Conservation (phyloP, 2,329 filamentous ascomycete genomes). For the Penicillium fuscoglaucum region DNA sequence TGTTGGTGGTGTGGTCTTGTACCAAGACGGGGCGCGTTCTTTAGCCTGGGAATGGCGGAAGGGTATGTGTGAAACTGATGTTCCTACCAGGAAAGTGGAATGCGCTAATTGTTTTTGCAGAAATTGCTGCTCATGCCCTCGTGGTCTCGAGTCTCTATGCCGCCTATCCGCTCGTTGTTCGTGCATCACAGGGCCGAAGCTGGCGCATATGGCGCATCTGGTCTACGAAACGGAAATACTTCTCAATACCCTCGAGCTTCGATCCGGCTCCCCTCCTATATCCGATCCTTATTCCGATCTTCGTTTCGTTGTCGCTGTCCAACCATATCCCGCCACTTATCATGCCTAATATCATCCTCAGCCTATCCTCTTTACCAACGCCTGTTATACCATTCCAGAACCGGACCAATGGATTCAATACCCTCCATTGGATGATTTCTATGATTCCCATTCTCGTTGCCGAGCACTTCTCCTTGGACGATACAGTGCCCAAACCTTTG, state of each 20-base stretch:
- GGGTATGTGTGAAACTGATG: constrained; percentile 31
- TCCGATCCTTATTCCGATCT: constrained; percentile 71
- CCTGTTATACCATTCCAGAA: constrained; percentile 67
- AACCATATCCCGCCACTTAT: constrained; percentile 61
- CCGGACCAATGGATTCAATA: constrained; percentile 59
- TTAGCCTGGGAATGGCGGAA: constrained; percentile 40
- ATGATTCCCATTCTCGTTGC: constrained; percentile 65
- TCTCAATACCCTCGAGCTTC: constrained; percentile 72
- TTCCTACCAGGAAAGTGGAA: neutral
- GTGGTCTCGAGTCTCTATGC: constrained; percentile 37
- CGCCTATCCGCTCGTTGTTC: constrained; percentile 62
- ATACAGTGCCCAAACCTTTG: constrained; percentile 36
- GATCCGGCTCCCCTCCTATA: constrained; percentile 92
- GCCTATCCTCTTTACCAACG: constrained; percentile 73
- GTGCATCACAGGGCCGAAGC: constrained; percentile 25
- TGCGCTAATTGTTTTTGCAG: constrained; percentile 27
- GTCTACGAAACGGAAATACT: constrained; percentile 44
- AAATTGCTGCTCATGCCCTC: constrained; percentile 36
- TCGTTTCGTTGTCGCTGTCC: constrained; percentile 74
- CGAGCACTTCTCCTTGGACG: constrained; percentile 41
- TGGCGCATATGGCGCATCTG: constrained; percentile 27
- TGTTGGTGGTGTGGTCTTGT: constrained; percentile 49
- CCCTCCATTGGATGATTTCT: constrained; percentile 77
- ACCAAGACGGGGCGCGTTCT: constrained; percentile 33
- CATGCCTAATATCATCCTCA: constrained; percentile 78